phyloP scores from a whole-genome alignment of 2,329 filamentous ascomycete genomes.

The Epichloe uncinata region DNA sequence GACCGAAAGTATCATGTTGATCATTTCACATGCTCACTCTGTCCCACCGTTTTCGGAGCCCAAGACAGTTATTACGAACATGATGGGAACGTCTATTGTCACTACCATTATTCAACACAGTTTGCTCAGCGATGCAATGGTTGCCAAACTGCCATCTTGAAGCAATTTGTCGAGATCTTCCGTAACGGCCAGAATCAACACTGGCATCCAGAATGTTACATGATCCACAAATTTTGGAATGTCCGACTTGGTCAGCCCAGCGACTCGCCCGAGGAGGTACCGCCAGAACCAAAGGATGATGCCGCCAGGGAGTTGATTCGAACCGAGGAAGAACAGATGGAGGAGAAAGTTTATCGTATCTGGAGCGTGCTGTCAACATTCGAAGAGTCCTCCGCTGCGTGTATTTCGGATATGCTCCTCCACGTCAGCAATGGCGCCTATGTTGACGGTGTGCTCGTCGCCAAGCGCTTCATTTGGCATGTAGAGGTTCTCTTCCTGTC shows the following conservation, averaged over 20 bases:
- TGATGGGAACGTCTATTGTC: constrained; percentile 90
- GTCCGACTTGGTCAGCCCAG: constrained; percentile 62
- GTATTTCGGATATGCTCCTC: constrained; percentile 97
- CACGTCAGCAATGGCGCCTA: constrained; percentile 98
- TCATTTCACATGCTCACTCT: constrained; percentile 96
- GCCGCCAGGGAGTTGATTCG: constrained; percentile 65
- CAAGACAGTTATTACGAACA: constrained; percentile 99
- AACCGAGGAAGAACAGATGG: constrained; percentile 82
- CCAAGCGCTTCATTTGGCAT: constrained; percentile 91
- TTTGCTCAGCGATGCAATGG: constrained; percentile 95
- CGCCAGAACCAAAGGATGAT: constrained; percentile 31
- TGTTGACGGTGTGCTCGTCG: constrained; percentile 85
- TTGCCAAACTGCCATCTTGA: constrained; percentile 91
- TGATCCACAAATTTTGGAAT: constrained; percentile 99
- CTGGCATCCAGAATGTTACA: constrained; percentile 99
- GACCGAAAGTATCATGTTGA: constrained; percentile 98
- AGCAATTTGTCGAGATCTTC: constrained; percentile 98
- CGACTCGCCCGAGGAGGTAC: constrained; percentile 30
- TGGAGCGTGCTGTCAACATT: constrained; percentile 97
- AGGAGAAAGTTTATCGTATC: constrained; percentile 94
- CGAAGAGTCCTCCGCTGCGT: constrained; percentile 93
- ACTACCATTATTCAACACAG: constrained; percentile 96
- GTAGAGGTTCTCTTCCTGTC: constrained; percentile 86
- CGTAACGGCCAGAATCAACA: constrained; percentile 96
- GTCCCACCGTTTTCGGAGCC: constrained; percentile 93